Percentiles rank a stretch among this genome's conserved stretches.
These are phyloP conservation scores for Sugiyamaella marilandica DNA, from an alignment of 805 yeast genomes.

Conservation along the genomic window DNA sequence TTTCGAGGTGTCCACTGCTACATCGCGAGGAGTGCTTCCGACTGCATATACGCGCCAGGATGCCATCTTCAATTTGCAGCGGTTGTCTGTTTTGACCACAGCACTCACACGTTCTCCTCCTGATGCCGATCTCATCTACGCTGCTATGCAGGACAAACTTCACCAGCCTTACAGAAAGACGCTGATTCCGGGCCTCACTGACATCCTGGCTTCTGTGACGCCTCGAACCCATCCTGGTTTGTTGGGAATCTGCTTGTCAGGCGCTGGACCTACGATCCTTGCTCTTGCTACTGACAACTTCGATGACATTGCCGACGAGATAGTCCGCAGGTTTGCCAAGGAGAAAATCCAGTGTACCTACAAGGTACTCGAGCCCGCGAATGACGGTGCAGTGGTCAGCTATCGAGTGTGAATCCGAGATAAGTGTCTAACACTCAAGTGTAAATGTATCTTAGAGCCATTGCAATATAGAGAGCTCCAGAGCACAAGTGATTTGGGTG, in stretches of 20 bases:
- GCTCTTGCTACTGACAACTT: conserved; percentile 89
- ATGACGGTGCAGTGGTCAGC: conserved; percentile 71
- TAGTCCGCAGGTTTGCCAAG: conserved; percentile 61
- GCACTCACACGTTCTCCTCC: conserved; percentile 86
- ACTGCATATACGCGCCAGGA: conserved; percentile 70
- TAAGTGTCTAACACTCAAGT: too few species aligned
- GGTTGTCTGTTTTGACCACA: conserved; percentile 86
- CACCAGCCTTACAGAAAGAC: conserved; percentile 97
- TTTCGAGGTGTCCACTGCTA: conserved; percentile 91
- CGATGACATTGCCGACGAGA: conserved; percentile 74
- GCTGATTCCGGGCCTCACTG: conserved; percentile 84
- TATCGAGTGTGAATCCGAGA: neutral
- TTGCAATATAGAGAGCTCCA: too few species aligned
- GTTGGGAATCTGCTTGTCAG: conserved; percentile 90
- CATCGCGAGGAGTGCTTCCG: conserved; percentile 87
- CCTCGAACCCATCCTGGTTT: conserved; percentile 80
- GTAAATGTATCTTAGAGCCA: too few species aligned
- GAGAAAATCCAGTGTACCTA: conserved; percentile 70
- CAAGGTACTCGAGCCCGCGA: conserved; percentile 80
- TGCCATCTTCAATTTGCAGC: conserved; percentile 86
- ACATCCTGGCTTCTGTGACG: conserved; percentile 72
- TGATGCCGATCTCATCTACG: conserved; percentile 74
- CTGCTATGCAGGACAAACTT: conserved; percentile 93
- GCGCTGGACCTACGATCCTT: conserved; percentile 97
- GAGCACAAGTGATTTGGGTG: too few species aligned